Evolutionary conservation across 164 flowering plant genomes (phyloP), one percentile per base, ranked within the genome.

Genomic region (Liquidambar formosana): DNA sequence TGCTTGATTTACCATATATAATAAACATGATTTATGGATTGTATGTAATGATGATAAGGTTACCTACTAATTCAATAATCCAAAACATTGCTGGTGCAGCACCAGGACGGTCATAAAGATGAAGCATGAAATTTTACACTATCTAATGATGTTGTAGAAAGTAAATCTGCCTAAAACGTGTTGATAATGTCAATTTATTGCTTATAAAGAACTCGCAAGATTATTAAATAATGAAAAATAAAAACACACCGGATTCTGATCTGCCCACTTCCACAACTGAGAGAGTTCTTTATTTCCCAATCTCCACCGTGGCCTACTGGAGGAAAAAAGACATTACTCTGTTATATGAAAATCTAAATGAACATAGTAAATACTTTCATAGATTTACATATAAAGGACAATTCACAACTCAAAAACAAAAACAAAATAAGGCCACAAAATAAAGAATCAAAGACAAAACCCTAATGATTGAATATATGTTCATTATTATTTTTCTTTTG

Each of bases 201-300:
- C 44, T 21, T 27, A 19, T 38, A 38, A 45, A 33, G 6, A 33
- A 33, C 41, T 33, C 41, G 41, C 4, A 75, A 51, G 8, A 44
- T 9, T n/a, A n/a, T n/a, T n/a, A n/a, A n/a, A n/a, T n/a, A n/a
- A n/a, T n/a, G n/a, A n/a, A n/a, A n/a, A n/a, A n/a, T n/a, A n/a
- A n/a, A n/a, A 41, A 74, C 84, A 21, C 15, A 95, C 99, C 64
- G 91, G 96, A 83, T 93, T 91, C 62, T 85, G 89, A 78, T 95
- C 98, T 47, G 99, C 91, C 97, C 99, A 95, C 71, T 85, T 95
- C 99, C 99, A 95, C 73, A 95, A 68, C 72, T 93, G 97, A 74
- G 96, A 87, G 61, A 95, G 95, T 82, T 95, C 98, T 78, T 83
- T 95, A 79, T 93, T 95, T 54, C 99, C 99, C 67, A 95, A 41